Percentiles rank a stretch among this genome's conserved stretches.
These are phyloP conservation scores for Termitomyces sp. DNA, from an alignment of 768 basidiomycete species.

Conservation along the genomic window DNA sequence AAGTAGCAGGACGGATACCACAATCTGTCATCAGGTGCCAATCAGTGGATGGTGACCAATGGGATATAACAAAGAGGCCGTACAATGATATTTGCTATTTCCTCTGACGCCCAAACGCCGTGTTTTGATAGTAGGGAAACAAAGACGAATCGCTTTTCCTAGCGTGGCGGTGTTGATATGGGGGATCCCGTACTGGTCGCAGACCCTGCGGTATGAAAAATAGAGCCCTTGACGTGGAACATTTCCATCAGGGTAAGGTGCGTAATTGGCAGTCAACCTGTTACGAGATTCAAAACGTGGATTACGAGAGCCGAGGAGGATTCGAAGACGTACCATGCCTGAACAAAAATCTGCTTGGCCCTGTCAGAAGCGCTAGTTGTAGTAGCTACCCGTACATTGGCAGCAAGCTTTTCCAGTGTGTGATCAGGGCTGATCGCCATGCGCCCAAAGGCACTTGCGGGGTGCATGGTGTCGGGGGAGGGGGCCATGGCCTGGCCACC, in stretches of 20 bases:
- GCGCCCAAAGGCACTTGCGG: constrained; percentile 70
- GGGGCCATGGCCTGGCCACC: constrained; percentile 41
- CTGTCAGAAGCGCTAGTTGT: constrained; percentile 89
- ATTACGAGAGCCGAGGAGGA: neutral
- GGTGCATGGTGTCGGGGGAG: constrained; percentile 51
- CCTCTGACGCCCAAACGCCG: constrained; percentile 88
- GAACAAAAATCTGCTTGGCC: constrained; percentile 90
- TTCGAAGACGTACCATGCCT: constrained; percentile 66
- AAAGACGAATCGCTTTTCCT: constrained; percentile 90
- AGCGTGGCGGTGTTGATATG: constrained; percentile 95
- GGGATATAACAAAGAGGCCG: constrained; percentile 31
- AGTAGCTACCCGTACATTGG: constrained; percentile 82
- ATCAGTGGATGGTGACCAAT: constrained; percentile 27
- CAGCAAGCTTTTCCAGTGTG: constrained; percentile 79
- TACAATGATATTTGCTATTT: constrained; percentile 96
- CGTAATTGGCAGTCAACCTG: constrained; percentile 87
- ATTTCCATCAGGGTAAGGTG: constrained; percentile 88
- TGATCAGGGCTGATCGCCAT: constrained; percentile 77
- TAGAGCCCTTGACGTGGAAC: constrained; percentile 93
- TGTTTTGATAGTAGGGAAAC: constrained; percentile 94
- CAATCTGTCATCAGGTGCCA: constrained; percentile 57
- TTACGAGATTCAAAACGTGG: constrained; percentile 3
- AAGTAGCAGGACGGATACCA: constrained; percentile 87
- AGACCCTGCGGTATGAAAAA: constrained; percentile 87
- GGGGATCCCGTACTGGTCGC: constrained; percentile 88